phyloP scores from a whole-genome alignment of 106 monocot genomes.

The Cymbidium sinense region DNA sequence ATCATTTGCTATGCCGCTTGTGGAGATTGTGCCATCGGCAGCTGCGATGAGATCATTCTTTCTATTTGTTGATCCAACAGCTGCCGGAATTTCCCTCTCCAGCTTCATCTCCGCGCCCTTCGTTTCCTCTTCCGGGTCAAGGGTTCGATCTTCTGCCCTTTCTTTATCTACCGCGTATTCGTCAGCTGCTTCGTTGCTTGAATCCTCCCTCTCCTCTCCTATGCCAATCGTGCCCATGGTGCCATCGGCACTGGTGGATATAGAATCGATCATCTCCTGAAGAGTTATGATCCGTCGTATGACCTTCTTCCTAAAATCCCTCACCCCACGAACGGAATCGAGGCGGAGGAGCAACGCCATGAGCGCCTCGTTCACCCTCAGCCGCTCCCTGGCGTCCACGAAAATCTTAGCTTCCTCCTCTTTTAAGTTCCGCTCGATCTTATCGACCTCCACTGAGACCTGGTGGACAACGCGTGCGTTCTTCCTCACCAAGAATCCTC shows the following conservation, averaged over 20 bases:
- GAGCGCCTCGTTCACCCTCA: conserved; percentile 43
- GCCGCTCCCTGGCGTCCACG: conserved; percentile 34
- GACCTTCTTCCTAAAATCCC: conserved; percentile 49
- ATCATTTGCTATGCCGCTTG: too few relatives aligned
- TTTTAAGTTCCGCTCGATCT: conserved; percentile 25
- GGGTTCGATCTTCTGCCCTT: not conserved
- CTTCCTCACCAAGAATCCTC: conserved; percentile 67
- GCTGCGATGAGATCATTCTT: too few relatives aligned
- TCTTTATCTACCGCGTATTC: not conserved
- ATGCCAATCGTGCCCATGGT: too few relatives aligned
- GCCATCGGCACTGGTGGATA: not conserved
- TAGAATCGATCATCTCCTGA: conserved; percentile 44
- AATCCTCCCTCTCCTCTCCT: too few relatives aligned
- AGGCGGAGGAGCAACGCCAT: conserved; percentile 46
- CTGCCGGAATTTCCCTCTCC: not conserved
- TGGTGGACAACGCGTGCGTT: conserved; percentile 14
- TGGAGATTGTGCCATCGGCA: not conserved
- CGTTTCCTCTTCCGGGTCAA: not conserved
- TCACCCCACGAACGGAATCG: conserved; percentile 45
- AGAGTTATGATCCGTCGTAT: conserved; percentile 32
- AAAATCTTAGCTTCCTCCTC: conserved; percentile 29
- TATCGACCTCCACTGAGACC: conserved; percentile 26
- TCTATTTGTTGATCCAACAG: not conserved
- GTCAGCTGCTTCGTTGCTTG: too few relatives aligned
- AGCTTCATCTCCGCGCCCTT: not conserved